Base-by-base conservation (phyloP, 106 monocot species). In the Acanthochlamys bracteata region DNA sequence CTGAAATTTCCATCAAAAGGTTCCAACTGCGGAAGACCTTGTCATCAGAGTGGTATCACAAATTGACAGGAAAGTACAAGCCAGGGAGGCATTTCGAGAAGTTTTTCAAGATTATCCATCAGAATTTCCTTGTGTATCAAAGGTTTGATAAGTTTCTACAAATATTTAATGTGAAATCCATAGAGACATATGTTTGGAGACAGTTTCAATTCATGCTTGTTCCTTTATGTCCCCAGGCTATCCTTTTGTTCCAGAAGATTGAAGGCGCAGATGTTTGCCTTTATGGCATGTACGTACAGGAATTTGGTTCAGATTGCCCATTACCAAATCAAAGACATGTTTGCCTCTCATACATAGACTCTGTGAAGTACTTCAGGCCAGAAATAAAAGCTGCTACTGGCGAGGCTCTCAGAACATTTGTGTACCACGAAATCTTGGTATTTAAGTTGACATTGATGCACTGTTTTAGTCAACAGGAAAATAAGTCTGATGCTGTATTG, bases 341-440 rank as follows among this genome's bases (percentile, higher is more conserved):
- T 10, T 83, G 66, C 60, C 52, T 90, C 66, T 86, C 90, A 49
- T 90, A 90, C 57, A 63, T 90, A 25, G 90, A 90, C 71, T 90
- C 90, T 52, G 83, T 86, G 46, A 90, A 81, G 51, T 78, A 90
- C 46, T 90, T 90, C 74, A 75, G 68, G 61, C 90, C 90, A 67
- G 80, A 81, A 42, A 69, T 86, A 39, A 78, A 64, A 68, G 60
- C 86, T 61, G 59, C 68, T 11, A 66, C 66, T 66, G 90, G 86
- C 43, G 86, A 90, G 66, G 86, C 90, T 23, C 73, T 90, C 10
- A 86, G 90, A 6, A 86, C 90, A 11, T 80, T 86, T 64, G 86
- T 90, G 60, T 90, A 90, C 64, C 90, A 90, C 78, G 80, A 86
- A 81, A 66, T 90, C 66, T 57, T 90, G 86, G 90, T 90, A 86